Conservation (phyloP, 768 basidiomycete genomes). For the Coprinopsis sp. region DNA sequence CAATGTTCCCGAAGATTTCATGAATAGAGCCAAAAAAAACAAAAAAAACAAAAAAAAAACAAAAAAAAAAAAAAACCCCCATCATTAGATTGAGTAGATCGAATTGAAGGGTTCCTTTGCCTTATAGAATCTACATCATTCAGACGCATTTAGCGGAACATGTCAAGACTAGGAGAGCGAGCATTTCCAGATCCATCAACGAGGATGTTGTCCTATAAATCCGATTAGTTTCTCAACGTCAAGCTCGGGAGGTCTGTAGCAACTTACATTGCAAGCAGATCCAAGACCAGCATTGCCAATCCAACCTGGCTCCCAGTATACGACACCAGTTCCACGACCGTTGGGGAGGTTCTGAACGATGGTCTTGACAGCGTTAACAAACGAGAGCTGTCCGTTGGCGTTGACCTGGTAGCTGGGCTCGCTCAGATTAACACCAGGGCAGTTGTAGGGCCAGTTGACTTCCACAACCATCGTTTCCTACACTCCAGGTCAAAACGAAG, state of each 20-base stretch:
- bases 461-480: slow-evolving; percentile 57
- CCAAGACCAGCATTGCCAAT: slow-evolving; percentile 48
- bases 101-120: too few relatives aligned
- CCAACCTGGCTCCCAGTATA: slow-evolving; percentile 71
- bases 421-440: slow-evolving; percentile 42
- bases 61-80: too few relatives aligned
- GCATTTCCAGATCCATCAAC: slow-evolving; percentile 2
- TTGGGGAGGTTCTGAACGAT: slow-evolving; percentile 44
- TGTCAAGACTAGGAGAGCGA: not conserved
- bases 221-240: not conserved
- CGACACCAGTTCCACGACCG: slow-evolving; percentile 43
- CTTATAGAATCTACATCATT: too few relatives aligned
- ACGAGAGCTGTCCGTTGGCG: slow-evolving; percentile 46
- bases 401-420: slow-evolving; percentile 44
- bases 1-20: too few relatives aligned
- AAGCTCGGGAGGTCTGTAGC: not conserved
- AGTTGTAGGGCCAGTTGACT: slow-evolving; percentile 57
- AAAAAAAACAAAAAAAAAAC: too few relatives aligned
- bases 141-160: too few relatives aligned
- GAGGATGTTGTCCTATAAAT: not conserved
- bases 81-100: too few relatives aligned
- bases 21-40: too few relatives aligned
- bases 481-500: not conserved
- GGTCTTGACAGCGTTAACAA: slow-evolving; percentile 47
- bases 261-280: slow-evolving; percentile 36